Evolutionary conservation across 1,284 basidiomycete genomes (phyloP).

Genomic region (Pseudozyma thailandica): DNA sequence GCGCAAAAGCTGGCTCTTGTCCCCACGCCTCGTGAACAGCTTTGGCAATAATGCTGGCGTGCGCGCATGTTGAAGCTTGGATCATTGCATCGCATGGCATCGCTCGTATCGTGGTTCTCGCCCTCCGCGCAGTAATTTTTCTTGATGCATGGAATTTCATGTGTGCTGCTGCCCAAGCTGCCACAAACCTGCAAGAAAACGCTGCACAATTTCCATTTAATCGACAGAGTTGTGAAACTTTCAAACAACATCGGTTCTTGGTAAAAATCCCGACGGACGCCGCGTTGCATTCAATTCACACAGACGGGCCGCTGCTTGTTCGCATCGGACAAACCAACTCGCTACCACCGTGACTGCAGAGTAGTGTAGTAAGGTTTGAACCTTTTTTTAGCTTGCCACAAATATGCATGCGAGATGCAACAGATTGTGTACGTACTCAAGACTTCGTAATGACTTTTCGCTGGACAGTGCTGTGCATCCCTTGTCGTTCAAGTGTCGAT

Average conservation of each 20-base stretch:
- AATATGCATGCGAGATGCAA: too few relatives aligned
- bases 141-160: neutral
- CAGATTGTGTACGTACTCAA: too few relatives aligned
- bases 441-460: too few relatives aligned
- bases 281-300: neutral
- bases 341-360: too few relatives aligned
- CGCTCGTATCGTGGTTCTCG: neutral
- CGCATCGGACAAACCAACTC: too few relatives aligned
- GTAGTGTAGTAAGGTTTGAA: too few relatives aligned
- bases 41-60: neutral
- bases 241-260: constrained; percentile 1
- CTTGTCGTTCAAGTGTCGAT: too few relatives aligned
- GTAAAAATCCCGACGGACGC: neutral
- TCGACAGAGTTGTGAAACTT: neutral
- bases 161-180: too few relatives aligned
- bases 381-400: too few relatives aligned
- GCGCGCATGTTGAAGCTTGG: neutral
- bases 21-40: neutral
- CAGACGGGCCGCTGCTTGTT: neutral
- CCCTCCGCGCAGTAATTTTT: neutral
- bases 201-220: neutral
- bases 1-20: neutral
- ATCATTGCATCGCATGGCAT: too few relatives aligned
- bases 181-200: neutral
- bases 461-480: too few relatives aligned